These are phyloP conservation scores for Xylaria sp. DNA, from an alignment of 2,329 filamentous ascomycete species.

Conservation along the genomic window DNA sequence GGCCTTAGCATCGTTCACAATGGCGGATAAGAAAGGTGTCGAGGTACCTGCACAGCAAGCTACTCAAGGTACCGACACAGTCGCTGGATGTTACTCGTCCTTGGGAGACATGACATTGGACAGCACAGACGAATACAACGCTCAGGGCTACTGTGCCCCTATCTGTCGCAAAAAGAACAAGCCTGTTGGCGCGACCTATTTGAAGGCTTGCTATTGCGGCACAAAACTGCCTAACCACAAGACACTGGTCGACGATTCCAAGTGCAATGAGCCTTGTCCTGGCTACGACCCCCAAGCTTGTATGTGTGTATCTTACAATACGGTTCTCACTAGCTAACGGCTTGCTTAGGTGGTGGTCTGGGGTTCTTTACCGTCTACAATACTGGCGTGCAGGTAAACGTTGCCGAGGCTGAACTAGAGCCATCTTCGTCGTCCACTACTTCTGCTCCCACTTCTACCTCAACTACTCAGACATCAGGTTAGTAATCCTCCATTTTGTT, in stretches of 20 bases:
- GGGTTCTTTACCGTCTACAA: slow-evolving; percentile 63
- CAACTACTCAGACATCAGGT: slow-evolving; percentile 25
- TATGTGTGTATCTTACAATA: slow-evolving; percentile 55
- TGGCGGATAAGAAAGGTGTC: slow-evolving; percentile 35
- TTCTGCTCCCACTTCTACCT: slow-evolving; percentile 22
- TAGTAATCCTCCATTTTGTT: not conserved
- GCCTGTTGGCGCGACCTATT: slow-evolving; percentile 71
- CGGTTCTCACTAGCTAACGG: slow-evolving; percentile 32
- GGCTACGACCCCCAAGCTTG: slow-evolving; percentile 73
- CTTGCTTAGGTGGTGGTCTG: slow-evolving; percentile 54
- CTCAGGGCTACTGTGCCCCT: slow-evolving; percentile 56
- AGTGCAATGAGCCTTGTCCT: slow-evolving; percentile 74
- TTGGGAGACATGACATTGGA: slow-evolving; percentile 53
- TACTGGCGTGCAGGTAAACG: slow-evolving; percentile 58
- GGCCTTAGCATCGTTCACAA: slow-evolving; percentile 43
- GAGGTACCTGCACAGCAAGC: slow-evolving; percentile 55
- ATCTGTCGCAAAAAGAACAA: slow-evolving; percentile 58
- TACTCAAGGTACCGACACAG: slow-evolving; percentile 52
- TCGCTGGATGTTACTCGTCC: slow-evolving; percentile 64
- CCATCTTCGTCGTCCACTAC: slow-evolving; percentile 41
- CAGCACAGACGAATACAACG: slow-evolving; percentile 49
- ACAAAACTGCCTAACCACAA: slow-evolving; percentile 70
- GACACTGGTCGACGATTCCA: slow-evolving; percentile 63
- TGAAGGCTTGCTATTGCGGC: slow-evolving; percentile 78
- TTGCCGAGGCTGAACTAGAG: slow-evolving; percentile 50